These are phyloP conservation scores for Blechomonas ayalai DNA, from an alignment of 208 protist species.

Conservation along the genomic window DNA sequence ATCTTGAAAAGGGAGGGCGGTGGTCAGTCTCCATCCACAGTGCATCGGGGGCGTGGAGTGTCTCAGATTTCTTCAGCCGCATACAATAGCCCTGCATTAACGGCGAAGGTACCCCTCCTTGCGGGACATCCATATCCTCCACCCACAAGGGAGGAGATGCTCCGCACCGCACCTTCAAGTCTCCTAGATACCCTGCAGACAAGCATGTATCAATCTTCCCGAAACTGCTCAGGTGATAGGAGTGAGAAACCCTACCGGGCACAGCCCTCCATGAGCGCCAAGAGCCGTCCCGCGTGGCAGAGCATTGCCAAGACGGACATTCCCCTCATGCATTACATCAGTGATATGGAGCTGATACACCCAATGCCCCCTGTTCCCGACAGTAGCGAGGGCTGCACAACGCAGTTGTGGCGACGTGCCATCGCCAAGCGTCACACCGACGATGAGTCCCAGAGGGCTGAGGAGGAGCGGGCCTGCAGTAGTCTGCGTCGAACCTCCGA, in stretches of 20 bases:
- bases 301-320: slow-evolving; percentile 40
- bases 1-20: slow-evolving; percentile 23
- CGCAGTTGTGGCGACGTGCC: slow-evolving; percentile 41
- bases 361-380: slow-evolving; percentile 7
- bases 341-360: slow-evolving; percentile 27
- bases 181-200: slow-evolving; percentile 22
- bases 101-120: slow-evolving; percentile 17
- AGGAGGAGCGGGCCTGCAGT: not conserved
- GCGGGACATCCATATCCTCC: slow-evolving; percentile 22
- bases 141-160: slow-evolving; percentile 13
- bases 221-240: too few relatives aligned
- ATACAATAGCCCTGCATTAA: too few relatives aligned
- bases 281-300: slow-evolving; percentile 42
- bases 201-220: slow-evolving; percentile 19
- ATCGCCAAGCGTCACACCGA: slow-evolving; percentile 7
- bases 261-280: not conserved
- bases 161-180: slow-evolving; percentile 14
- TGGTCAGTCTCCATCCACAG: slow-evolving; percentile 3
- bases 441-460: not conserved
- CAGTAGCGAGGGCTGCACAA: slow-evolving; percentile 37
- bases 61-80: too few relatives aligned
- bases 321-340: slow-evolving; percentile 40
- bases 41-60: too few relatives aligned
- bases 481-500: not conserved
- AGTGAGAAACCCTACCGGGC: too few relatives aligned